Evolutionary conservation across 768 basidiomycete species (phyloP), one percentile per base, ranked within the genome.

Genomic region (Neoboletus magnificus): DNA sequence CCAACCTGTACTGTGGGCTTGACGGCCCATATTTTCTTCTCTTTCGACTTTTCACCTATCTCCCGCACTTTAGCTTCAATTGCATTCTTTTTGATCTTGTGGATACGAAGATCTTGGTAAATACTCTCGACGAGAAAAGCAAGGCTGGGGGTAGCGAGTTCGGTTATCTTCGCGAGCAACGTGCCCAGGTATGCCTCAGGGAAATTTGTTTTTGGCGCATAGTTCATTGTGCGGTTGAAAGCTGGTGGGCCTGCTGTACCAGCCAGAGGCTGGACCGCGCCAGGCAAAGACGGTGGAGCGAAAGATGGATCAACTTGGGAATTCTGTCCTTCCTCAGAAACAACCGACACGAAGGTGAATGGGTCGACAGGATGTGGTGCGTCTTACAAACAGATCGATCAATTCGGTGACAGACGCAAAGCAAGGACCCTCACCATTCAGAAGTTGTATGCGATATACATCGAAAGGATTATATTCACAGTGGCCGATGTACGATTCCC

Each of bases 41-140:
- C 81, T 67, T 82, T 87, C 62, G 82, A 85, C 65, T 89, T 92
- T 71, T 86, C 87, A 16, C 82, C 78, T 13, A 92, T 79, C 69
- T 92, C 89, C 44, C 81, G 77, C 36, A 94, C 76, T 68, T 93
- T 93, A 3, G 83, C 84, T 69, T 91, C 89, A 43, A 94, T 84
- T 5, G 89, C 83, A 48, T 85, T 88, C 78, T 93, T 93, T 76
- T 87, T 91, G 58, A 92, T 80, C 54, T 85, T 86, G 60, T 87
- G 74, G n/a, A 68, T 70, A 32, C 82, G 82, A 39, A 93, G 74
- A 27, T 87, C 87, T 58, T 86, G 82, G 63, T 85, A 82, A 60
- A 93, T 79, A 9, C 82, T 78, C 56, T 93, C 91, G 0, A 92
- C 79, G 29, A 94, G 80, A 52, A 83, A 79, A 9, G 77, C 78